Evolutionary conservation across 2,329 filamentous ascomycete species (phyloP), one percentile per base, ranked within the genome.

Genomic region (Sclerotinia nivalis): DNA sequence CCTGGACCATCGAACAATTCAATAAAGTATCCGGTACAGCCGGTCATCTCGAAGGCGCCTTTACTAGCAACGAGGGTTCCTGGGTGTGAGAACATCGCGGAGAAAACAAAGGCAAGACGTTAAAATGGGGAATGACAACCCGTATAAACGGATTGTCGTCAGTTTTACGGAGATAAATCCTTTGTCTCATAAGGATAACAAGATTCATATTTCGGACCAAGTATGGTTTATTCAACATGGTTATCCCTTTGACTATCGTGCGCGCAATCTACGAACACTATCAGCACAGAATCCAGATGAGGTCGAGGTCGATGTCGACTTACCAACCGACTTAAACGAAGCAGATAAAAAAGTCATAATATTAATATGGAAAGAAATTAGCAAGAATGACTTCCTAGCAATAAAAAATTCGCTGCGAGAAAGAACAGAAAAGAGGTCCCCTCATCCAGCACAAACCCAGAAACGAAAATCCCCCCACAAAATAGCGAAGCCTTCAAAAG

Each of bases 401-500:
- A 50, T 25, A 7, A 7, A 8, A 7, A 15, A 0, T 18, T 5
- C 45, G 28, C 8, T 62, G 60, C 15, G 60, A 50, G 3, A 10
- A 20, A 22, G 60, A 62, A 18, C 12, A 3, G 7, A 7, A 62
- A 18, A n/a, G 45, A 34, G 45, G 31, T 10, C 18, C 43, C 1
- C 45, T 50, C 1, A n/a, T 62, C 7, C 28, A 49, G 12, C 28
- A 12, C 8, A 28, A 50, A 13, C 15, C 28, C 4, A 56, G 7
- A 1, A 45, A 49, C 9, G 45, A 62, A 13, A 37, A 20, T 20
- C 25, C 50, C 18, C 28, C 50, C 18, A 49, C 45, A 1, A 62
- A 50, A 20, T 62, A 43, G 60, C 3, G 60, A 62, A 7, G 60
- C 28, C 7, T 62, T 62, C 28, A 43, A 62, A 50, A 37, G 60